Base-by-base conservation (phyloP, 176 grass and related monocot species). In the Oropetium thomaeum region DNA sequence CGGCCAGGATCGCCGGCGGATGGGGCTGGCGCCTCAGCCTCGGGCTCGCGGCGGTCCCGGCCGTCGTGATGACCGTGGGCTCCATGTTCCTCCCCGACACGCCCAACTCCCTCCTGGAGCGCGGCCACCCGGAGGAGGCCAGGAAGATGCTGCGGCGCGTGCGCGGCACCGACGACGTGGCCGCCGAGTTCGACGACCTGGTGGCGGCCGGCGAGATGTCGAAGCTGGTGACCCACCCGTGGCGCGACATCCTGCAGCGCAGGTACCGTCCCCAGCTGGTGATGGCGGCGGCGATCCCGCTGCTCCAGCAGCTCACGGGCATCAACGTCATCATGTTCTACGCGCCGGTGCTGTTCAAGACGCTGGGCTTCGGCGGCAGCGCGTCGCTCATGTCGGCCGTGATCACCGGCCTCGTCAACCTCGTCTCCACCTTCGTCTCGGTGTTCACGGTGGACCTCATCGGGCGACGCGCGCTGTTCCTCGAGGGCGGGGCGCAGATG, bases 251-350 rank as follows among this genome's bases (percentile, higher is more conserved):
- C 4, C 11, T 73, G 0, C 22, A 20, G 10, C 69, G 47, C 26
- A 12, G 35, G 12, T 42, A 82, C 79, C 69, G 69, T 1, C 69
- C 84, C 2, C 88, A 86, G 65, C 75, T 94, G 0, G 80, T 70
- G n/a, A 94, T 94, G 92, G 58, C 91, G 38, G 48, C 90, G 17
- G 39, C 85, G 8, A 83, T 93, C 26, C 85, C 88, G 1, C 75
- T 60, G 22, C 51, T 84, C 20, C 82, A 72, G 20, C 82, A 84
- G 67, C n/a, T 78, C 43, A 45, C 82, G 5, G 75, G 75, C 5
- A 88, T 88, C 81, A 88, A 88, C 70, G 80, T 88, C 35, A 78
- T 88, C 70, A 88, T 88, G 86, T 88, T 88, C 81, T 88, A 84
- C 75, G 75, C 86, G 27, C 77, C 77, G 0, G 77, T 79, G 17